Base-by-base conservation (phyloP, 176 grass and related monocot genomes). In the Themeda triandra region DNA sequence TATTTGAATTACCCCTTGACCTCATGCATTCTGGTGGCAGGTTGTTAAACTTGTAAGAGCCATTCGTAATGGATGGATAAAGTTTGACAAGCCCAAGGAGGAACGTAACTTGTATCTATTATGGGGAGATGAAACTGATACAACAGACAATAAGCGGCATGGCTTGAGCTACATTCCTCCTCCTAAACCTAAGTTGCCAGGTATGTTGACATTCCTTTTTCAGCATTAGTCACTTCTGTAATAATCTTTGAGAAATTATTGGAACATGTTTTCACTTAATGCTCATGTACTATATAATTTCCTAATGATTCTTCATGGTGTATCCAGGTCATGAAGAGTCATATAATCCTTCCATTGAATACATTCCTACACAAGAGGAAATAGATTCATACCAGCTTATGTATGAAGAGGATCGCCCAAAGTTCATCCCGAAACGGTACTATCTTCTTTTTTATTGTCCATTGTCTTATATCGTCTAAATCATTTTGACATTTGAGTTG, bases 311-410 rank as follows among this genome's bases (percentile, higher is more conserved):
- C 18, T 83, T 39, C 31, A 69, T 90, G 68, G 66, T 84, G 63
- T 77, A 74, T 94, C 78, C 66, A 99, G 97, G 97, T 66, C 97
- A 99, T 82, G 97, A 99, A 92, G 97, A 96, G 81, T 96, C 93
- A 12, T 99, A 99, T 74, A 99, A 99, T 87, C 93, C 97, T 88
- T 96, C 97, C 33, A 42, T 96, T 27, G 97, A 99, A 87, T 99
- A 91, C 71, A 84, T 99, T 81, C 97, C 97, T 80, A 99, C 97
- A 21, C 89, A 91, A 95, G 93, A 99, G 82, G 97, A 99, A 85
- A 94, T 96, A 72, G 92, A 95, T 77, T 88, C 92, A 0, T 99
- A 99, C 75, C 93, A 96, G 83, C 86, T 96, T 75, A 96, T 99
- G 97, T 96, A 81, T 18, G 93, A 99, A 82, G 97, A 99, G 86